Conservation (phyloP, 2,329 filamentous ascomycete species). For the Colletotrichum eleusines region DNA sequence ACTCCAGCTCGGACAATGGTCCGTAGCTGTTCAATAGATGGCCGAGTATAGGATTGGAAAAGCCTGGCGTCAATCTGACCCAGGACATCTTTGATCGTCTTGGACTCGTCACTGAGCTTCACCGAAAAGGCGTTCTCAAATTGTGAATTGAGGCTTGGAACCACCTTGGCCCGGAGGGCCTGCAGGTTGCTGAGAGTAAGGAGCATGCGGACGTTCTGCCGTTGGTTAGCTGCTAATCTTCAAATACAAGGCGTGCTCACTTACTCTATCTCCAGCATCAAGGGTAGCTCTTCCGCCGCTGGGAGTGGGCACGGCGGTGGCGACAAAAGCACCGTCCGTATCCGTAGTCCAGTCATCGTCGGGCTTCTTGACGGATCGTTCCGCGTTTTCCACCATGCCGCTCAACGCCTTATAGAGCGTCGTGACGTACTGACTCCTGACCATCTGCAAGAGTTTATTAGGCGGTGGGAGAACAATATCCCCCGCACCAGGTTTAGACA, state of each 20-base stretch:
- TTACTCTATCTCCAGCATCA: slow-evolving; percentile 68
- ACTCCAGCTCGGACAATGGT: slow-evolving; percentile 81
- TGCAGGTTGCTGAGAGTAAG: slow-evolving; percentile 94
- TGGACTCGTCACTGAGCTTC: slow-evolving; percentile 92
- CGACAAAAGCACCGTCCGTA: slow-evolving; percentile 55
- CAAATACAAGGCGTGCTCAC: slow-evolving; percentile 44
- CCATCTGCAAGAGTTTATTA: slow-evolving; percentile 88
- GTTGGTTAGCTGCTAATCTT: slow-evolving; percentile 23
- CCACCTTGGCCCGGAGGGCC: slow-evolving; percentile 81
- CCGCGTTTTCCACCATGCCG: slow-evolving; percentile 97
- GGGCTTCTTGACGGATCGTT: slow-evolving; percentile 75
- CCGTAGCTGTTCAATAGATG: slow-evolving; percentile 76
- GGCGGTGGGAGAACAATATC: slow-evolving; percentile 89
- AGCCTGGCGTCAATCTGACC: slow-evolving; percentile 90
- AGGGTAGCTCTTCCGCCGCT: slow-evolving; percentile 61
- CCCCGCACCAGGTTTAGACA: slow-evolving; percentile 76
- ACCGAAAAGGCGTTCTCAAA: slow-evolving; percentile 96
- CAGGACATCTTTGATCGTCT: slow-evolving; percentile 91
- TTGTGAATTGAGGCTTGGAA: slow-evolving; percentile 88
- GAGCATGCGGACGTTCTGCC: slow-evolving; percentile 89
- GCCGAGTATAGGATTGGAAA: slow-evolving; percentile 91
- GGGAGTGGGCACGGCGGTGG: slow-evolving; percentile 51
- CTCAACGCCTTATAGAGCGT: slow-evolving; percentile 94
- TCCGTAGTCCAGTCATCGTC: slow-evolving; percentile 72
- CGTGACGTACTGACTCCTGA: slow-evolving; percentile 90